Conservation (phyloP, 495 filamentous ascomycete genomes). For the Aspergillus biplanus region DNA sequence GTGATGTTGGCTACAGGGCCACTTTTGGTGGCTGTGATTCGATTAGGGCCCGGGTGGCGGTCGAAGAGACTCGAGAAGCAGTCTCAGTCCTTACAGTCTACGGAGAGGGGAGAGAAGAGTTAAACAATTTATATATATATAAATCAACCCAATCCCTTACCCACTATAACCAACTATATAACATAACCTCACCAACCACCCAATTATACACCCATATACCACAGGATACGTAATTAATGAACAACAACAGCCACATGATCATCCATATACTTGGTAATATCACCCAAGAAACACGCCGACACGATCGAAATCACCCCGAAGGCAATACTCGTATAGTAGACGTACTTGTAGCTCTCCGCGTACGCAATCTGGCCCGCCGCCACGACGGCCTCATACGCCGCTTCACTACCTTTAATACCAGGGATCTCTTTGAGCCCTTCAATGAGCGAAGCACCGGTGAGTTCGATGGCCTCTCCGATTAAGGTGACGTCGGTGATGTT, state of each 20-base stretch:
- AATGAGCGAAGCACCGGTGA: constrained; percentile 62
- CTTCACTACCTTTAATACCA: constrained; percentile 57
- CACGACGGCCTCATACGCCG: constrained; percentile 60
- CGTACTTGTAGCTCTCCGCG: constrained; percentile 65
- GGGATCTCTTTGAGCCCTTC: constrained; percentile 56
- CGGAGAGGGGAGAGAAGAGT: no score
- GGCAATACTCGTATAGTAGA: constrained; percentile 69
- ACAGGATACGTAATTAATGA: not conserved
- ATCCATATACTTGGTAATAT: constrained; percentile 69
- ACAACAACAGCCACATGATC: constrained; percentile 71
- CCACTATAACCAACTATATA: no score
- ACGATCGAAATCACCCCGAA: constrained; percentile 68
- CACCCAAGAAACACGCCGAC: constrained; percentile 63
- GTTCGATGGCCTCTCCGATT: constrained; percentile 53
- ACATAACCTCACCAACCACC: no score
- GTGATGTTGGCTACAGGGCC: constrained; percentile 58
- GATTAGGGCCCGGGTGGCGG: constrained; percentile 52
- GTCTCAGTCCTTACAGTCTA: no score
- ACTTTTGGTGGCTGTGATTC: constrained; percentile 49
- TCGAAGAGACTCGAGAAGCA: constrained; percentile 3
- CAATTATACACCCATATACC: no score
- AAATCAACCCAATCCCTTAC: no score
- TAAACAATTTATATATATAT: no score
- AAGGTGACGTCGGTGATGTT: constrained; percentile 54
- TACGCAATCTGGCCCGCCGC: constrained; percentile 64